Evolutionary conservation across 2,329 filamentous ascomycete species (phyloP).

Genomic region (Fusarium subtropicale): DNA sequence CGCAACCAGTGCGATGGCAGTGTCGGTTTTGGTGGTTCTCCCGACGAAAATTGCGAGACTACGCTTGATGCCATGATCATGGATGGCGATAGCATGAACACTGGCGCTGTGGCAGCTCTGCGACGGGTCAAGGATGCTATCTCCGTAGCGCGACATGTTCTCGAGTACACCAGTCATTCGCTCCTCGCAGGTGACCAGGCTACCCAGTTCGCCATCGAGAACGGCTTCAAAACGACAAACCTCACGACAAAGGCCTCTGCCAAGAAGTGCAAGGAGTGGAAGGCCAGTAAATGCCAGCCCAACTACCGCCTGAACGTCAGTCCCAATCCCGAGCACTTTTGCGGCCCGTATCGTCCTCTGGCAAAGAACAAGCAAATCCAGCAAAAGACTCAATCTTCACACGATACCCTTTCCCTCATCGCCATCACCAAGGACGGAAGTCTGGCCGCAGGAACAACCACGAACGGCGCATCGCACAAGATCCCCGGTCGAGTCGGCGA

Average conservation of each 20-base stretch:
- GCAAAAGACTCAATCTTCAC: conserved; percentile 48
- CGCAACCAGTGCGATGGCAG: conserved; percentile 64
- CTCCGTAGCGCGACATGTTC: conserved; percentile 62
- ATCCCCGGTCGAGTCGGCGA: conserved; percentile 67
- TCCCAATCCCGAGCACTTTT: conserved; percentile 57
- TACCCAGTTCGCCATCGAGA: conserved; percentile 63
- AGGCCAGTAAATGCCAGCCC: conserved; percentile 57
- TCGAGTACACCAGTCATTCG: conserved; percentile 64
- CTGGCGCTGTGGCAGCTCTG: conserved; percentile 64
- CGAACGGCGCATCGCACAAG: conserved; percentile 66
- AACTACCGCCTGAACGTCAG: conserved; percentile 62
- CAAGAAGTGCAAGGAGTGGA: conserved; percentile 59
- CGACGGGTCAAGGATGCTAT: conserved; percentile 62
- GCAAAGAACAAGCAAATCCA: background rate
- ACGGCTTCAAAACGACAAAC: conserved; percentile 61
- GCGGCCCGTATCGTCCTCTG: conserved; percentile 61
- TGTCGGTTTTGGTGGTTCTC: conserved; percentile 66
- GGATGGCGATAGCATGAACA: conserved; percentile 65
- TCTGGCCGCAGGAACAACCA: conserved; percentile 67
- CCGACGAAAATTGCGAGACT: conserved; percentile 67
- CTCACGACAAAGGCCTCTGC: conserved; percentile 57
- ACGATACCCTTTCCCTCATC: conserved; percentile 68
- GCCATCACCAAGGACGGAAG: conserved; percentile 56
- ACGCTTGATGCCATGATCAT: conserved; percentile 70
- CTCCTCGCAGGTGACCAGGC: conserved; percentile 65